phyloP scores from a whole-genome alignment of 2,329 filamentous ascomycete species.

The Paraphaeosphaeria minitans region DNA sequence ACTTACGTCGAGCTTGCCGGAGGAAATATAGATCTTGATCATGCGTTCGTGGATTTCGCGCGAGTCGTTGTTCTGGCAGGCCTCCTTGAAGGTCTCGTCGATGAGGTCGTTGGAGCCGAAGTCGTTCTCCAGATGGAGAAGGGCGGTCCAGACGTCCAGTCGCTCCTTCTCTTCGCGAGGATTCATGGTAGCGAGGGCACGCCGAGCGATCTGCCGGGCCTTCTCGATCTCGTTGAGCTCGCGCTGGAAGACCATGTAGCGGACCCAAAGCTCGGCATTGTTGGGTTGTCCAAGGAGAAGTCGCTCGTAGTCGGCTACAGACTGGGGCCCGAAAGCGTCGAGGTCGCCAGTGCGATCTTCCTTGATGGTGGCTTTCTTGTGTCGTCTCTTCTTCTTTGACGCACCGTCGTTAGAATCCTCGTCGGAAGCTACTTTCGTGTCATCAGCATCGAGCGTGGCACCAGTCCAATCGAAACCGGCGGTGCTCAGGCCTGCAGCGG shows the following conservation, averaged over 20 bases:
- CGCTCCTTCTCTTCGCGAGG: slow-evolving; percentile 91
- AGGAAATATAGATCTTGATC: slow-evolving; percentile 93
- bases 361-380: slow-evolving; percentile 75
- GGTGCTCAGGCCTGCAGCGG: slow-evolving; percentile 64
- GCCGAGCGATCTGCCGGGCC: slow-evolving; percentile 86
- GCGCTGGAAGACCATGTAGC: slow-evolving; percentile 99
- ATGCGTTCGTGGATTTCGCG: slow-evolving; percentile 88
- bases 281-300: slow-evolving; percentile 90
- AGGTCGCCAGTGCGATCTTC: slow-evolving; percentile 92
- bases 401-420: slow-evolving; percentile 59
- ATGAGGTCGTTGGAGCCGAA: slow-evolving; percentile 84
- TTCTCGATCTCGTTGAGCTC: slow-evolving; percentile 87
- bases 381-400: slow-evolving; percentile 69
- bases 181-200: slow-evolving; percentile 88
- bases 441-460: slow-evolving; percentile 57
- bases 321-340: slow-evolving; percentile 85
- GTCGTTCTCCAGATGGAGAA: slow-evolving; percentile 90
- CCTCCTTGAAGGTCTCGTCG: slow-evolving; percentile 86
- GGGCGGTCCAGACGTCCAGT: slow-evolving; percentile 91
- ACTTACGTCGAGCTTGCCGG: slow-evolving; percentile 80
- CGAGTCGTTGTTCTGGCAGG: slow-evolving; percentile 91
- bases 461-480: slow-evolving; percentile 90
- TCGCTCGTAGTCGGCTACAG: slow-evolving; percentile 89
- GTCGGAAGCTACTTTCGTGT: slow-evolving; percentile 60
- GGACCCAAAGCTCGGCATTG: slow-evolving; percentile 90